Evolutionary conservation across 1,284 basidiomycete species (phyloP), one percentile per base, ranked within the genome.

Genomic region (Kwoniella shivajii): DNA sequence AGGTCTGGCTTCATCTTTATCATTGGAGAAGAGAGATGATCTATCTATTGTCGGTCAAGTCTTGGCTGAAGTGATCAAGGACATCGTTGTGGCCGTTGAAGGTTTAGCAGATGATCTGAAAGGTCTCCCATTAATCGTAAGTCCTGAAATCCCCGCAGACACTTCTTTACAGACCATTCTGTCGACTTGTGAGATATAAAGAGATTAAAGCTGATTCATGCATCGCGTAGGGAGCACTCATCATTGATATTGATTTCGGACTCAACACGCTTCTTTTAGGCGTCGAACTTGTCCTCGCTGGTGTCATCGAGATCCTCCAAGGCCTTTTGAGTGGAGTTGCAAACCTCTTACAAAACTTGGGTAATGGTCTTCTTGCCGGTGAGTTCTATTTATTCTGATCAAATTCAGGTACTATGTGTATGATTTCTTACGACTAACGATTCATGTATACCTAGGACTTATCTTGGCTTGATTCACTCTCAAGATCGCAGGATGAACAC

Each of bases 321-420:
- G 60, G 63, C 6, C 47, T 64, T 13, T 50, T 64, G 31, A 33
- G 20, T 9, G 57, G 54, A 27, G 18, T 64, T 27, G 30, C 39
- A 20, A 47, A 48, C 24, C 34, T 64, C 10, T 54, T 64, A 20
- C 18, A 37, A 16, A 50, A 24, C 42, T 51, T 64, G 37, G 59
- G 62, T 33, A 42, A 36, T 41, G 59, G 53, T 18, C 45, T 64
- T 13, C 36, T 58, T n/a, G 56, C 56, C 46, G 59, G 62, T 64
- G 26, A 41, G 58, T 56, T 27, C 16, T n/a, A n/a, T n/a, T n/a
- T n/a, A n/a, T n/a, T n/a, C n/a, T n/a, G n/a, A 43, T 43, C 1
- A 16, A 2, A 16, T 20, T 22, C 37, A n/a, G 11, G 18, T 20
- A 39, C 4, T n/a, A n/a, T n/a, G n/a, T n/a, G n/a, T n/a, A n/a